Evolutionary conservation across 306 rosid genomes (phyloP), one percentile per base, ranked within the genome.

Genomic region (Cucurbita moschata): DNA sequence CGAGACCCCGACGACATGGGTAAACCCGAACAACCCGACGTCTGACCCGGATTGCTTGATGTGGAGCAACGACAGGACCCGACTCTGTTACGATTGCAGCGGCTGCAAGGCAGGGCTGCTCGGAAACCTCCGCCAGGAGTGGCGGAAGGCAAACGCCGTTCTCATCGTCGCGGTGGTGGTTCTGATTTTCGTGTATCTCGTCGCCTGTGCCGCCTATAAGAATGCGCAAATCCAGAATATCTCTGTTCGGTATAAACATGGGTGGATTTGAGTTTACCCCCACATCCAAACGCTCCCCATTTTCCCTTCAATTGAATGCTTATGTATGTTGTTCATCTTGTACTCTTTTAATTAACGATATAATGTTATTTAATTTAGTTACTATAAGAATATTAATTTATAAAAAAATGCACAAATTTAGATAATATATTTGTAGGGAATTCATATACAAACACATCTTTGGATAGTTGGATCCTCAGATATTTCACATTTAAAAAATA

Each of bases 131-230:
- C 79, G 95, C 65, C 37, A 84, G 70, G 98, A 94, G 77, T 94
- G 98, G 98, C 86, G 96, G 59, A 87, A 55, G 79, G 96, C 88
- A 62, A 94, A 94, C 16, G 77, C 83, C 9, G 77, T 94, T 51
- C 94, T 94, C 16, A 83, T 90, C 15, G 87, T 85, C 46, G 92
- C 98, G 0, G 79, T 87, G 21, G 95, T 87, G 53, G 78, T 87
- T 16, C 88, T 94, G 63, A 83, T 89, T 4, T 86, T 86, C 75
- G 96, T 94, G 63, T 94, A 89, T 81, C 77, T 89, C 77, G 79
- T 90, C 46, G 98, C 96, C 37, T 90, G 92, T 35, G 89, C 96
- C 74, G 98, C 98, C 77, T 90, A 86, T 79, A 94, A 77, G 88
- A 94, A 94, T 73, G 96, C 98, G 62, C 89, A 88, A 74, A 90